Conservation (phyloP, 2,329 filamentous ascomycete genomes). For the Chaetomiaceae sp. region DNA sequence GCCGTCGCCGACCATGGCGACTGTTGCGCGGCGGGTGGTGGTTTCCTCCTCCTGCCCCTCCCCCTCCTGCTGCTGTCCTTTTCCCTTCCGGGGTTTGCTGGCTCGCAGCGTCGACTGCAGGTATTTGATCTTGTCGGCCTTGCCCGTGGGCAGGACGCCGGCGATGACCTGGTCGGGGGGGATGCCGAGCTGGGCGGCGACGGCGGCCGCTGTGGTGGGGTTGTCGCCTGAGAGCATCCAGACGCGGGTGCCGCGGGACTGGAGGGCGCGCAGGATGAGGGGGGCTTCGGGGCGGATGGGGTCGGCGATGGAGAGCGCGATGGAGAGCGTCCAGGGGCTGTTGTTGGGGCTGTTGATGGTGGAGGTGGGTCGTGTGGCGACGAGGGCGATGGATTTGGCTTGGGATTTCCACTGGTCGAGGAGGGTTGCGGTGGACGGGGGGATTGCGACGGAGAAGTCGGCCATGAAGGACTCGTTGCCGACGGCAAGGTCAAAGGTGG, state of each 20-base stretch:
- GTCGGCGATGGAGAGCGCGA: slow-evolving; percentile 73
- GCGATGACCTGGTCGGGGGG: slow-evolving; percentile 70
- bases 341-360: too few species aligned
- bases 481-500: slow-evolving; percentile 52
- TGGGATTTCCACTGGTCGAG: slow-evolving; percentile 56
- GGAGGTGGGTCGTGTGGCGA: slow-evolving; percentile 37
- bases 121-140: slow-evolving; percentile 65
- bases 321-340: slow-evolving; percentile 54
- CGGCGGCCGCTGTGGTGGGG: slow-evolving; percentile 72
- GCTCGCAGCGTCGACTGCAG: slow-evolving; percentile 51
- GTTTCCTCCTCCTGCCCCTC: slow-evolving; percentile 22
- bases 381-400: slow-evolving; percentile 60
- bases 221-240: slow-evolving; percentile 97
- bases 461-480: slow-evolving; percentile 69
- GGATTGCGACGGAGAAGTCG: slow-evolving; percentile 41
- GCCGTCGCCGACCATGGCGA: slow-evolving; percentile 85
- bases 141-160: slow-evolving; percentile 79
- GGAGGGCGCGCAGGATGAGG: slow-evolving; percentile 59
- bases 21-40: slow-evolving; percentile 39
- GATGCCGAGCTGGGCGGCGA: slow-evolving; percentile 73
- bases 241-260: slow-evolving; percentile 62
- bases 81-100: slow-evolving; percentile 20
- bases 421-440: slow-evolving; percentile 30
- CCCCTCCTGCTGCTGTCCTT: background rate
- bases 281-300: slow-evolving; percentile 70